phyloP scores from a whole-genome alignment of 2,329 filamentous ascomycete genomes.

The Rhytidhysteron rufulum region DNA sequence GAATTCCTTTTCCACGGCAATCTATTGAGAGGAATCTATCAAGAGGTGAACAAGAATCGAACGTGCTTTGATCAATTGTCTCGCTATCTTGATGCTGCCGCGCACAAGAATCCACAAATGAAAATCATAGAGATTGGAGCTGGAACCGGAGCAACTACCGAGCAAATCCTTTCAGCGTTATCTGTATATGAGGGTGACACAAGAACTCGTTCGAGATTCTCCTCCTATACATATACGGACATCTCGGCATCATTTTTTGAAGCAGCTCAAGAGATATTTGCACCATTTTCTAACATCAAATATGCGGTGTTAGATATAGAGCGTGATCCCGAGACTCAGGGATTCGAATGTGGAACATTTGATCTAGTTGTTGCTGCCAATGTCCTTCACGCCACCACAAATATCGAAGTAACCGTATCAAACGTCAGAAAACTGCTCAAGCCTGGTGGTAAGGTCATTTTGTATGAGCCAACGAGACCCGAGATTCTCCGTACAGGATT shows the following conservation, averaged over 20 bases:
- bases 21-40: slow-evolving; percentile 3
- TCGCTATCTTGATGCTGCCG: slow-evolving; percentile 2
- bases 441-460: slow-evolving; percentile 20
- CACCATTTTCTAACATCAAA: slow-evolving; percentile 8
- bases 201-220: slow-evolving; percentile 3
- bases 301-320: slow-evolving; percentile 19
- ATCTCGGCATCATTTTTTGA: slow-evolving; percentile 17
- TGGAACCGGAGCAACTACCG: slow-evolving; percentile 15
- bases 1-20: slow-evolving; percentile 1
- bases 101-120: slow-evolving; percentile 8
- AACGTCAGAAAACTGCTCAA: slow-evolving; percentile 13
- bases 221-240: slow-evolving; percentile 16
- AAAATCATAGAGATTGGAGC: slow-evolving; percentile 15
- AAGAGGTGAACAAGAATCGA: slow-evolving; percentile 1
- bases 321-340: slow-evolving; percentile 15
- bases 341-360: slow-evolving; percentile 13
- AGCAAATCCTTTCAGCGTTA: slow-evolving; percentile 5
- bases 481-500: not conserved
- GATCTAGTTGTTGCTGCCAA: slow-evolving; percentile 29
- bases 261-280: slow-evolving; percentile 9
- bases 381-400: slow-evolving; percentile 20
- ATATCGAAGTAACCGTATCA: slow-evolving; percentile 11
- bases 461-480: slow-evolving; percentile 9
- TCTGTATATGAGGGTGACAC: not conserved
- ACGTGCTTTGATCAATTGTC: slow-evolving; percentile 4